phyloP scores from a whole-genome alignment of 768 basidiomycete genomes.

The Boletus patriciae region DNA sequence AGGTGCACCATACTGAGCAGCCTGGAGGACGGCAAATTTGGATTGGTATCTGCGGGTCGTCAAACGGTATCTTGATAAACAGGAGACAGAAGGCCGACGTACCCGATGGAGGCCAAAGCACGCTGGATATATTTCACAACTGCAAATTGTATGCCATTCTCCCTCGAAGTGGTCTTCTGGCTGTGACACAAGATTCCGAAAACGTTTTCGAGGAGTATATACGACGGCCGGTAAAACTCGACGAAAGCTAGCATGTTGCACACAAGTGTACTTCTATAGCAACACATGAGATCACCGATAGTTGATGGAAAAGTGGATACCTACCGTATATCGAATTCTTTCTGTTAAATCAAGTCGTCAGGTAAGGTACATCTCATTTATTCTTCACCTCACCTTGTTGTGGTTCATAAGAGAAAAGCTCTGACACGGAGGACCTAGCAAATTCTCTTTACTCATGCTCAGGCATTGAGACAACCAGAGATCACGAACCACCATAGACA shows the following conservation, averaged over 20 bases:
- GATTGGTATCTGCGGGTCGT: constrained; percentile 54
- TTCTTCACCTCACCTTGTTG: constrained; percentile 43
- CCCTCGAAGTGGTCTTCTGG: constrained; percentile 42
- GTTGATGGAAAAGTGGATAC: not conserved
- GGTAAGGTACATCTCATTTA: not conserved
- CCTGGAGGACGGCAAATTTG: constrained; percentile 62
- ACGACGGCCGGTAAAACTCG: constrained; percentile 61
- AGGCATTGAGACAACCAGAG: not conserved
- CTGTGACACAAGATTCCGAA: constrained; percentile 54
- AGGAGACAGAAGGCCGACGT: constrained; percentile 20
- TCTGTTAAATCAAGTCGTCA: constrained; percentile 35
- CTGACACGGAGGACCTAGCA: constrained; percentile 72
- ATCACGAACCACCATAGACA: constrained; percentile 64
- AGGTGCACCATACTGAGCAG: constrained; percentile 70
- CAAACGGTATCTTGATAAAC: not conserved
- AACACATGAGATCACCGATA: not conserved
- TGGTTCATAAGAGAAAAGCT: constrained; percentile 68
- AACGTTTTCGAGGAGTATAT: constrained; percentile 75
- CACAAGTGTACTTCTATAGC: constrained; percentile 55
- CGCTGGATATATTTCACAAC: constrained; percentile 68
- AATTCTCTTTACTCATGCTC: not conserved
- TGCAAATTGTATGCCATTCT: constrained; percentile 47
- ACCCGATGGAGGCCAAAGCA: constrained; percentile 64
- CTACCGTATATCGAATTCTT: constrained; percentile 60
- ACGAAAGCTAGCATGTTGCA: constrained; percentile 72